These are phyloP conservation scores for Acrasis kona DNA, from an alignment of 78 protist genomes.

Conservation along the genomic window DNA sequence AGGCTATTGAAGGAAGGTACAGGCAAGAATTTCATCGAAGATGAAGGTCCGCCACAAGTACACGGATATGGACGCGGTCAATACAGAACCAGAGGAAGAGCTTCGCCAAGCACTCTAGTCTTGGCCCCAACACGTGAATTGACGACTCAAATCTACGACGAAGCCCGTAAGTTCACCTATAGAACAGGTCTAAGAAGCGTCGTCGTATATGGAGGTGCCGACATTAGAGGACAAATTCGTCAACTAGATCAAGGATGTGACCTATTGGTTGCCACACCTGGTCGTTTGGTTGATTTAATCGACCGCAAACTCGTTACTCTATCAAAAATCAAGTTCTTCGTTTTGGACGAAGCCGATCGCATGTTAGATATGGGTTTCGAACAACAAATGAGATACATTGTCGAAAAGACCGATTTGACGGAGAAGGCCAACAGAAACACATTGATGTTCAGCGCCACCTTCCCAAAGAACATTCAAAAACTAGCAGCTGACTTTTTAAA, in stretches of 20 bases:
- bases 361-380: conserved; percentile 99
- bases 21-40: neutral
- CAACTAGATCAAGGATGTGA: conserved; percentile 91
- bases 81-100: conserved; percentile 6
- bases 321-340: conserved; percentile 43
- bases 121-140: conserved; percentile 98
- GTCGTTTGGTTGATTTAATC: conserved; percentile 91
- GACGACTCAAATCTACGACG: conserved; percentile 83
- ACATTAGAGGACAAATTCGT: conserved; percentile 65
- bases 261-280: conserved; percentile 95
- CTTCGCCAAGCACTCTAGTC: conserved; percentile 80
- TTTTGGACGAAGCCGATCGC: conserved; percentile 98
- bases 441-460: conserved; percentile 97
- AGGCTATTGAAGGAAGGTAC: conserved; percentile 30
- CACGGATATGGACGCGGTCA: too few species aligned
- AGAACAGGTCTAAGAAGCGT: conserved; percentile 53
- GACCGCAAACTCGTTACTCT: conserved; percentile 78
- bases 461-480: conserved; percentile 86
- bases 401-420: conserved; percentile 65
- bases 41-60: conserved; percentile 3
- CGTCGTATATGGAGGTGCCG: conserved; percentile 97
- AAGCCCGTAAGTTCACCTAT: conserved; percentile 83
- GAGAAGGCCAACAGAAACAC: conserved; percentile 68
- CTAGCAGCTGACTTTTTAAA: conserved; percentile 85
- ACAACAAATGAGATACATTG: conserved; percentile 93